These are phyloP conservation scores for Mytilinidion resinicola DNA, from an alignment of 495 filamentous ascomycete species.

Conservation along the genomic window DNA sequence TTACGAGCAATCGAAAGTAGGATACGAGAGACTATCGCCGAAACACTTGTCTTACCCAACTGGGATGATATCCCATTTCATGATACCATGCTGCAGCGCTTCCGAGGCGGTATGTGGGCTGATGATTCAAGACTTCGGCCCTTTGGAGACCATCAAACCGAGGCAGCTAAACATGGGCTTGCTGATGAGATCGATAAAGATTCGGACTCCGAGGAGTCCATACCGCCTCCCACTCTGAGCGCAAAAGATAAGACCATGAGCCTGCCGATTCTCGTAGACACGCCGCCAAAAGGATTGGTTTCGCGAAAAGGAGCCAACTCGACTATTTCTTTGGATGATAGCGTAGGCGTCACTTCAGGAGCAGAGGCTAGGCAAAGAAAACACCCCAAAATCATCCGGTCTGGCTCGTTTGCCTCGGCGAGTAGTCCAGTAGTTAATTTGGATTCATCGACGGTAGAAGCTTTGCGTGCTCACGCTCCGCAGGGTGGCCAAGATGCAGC, in stretches of 20 bases:
- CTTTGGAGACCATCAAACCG: background rate
- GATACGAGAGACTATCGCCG: slow-evolving; percentile 85
- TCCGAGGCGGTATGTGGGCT: slow-evolving; percentile 86
- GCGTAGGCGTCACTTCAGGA: slow-evolving; percentile 1
- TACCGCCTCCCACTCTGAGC: background rate
- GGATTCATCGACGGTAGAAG: slow-evolving; percentile 56
- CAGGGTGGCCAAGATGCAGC: slow-evolving; percentile 51
- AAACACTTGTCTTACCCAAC: slow-evolving; percentile 87
- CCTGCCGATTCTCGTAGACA: slow-evolving; percentile 8
- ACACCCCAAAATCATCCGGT: slow-evolving; percentile 52
- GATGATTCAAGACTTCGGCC: slow-evolving; percentile 37
- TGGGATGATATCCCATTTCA: slow-evolving; percentile 94
- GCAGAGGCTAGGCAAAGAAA: background rate
- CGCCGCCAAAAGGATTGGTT: background rate
- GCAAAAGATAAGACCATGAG: slow-evolving; percentile 1
- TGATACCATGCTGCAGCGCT: slow-evolving; percentile 64
- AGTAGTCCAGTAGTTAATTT: slow-evolving; percentile 58
- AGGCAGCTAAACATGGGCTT: slow-evolving; percentile 40
- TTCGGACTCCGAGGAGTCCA: slow-evolving; percentile 28
- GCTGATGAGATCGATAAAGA: slow-evolving; percentile 52
- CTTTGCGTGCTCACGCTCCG: slow-evolving; percentile 38
- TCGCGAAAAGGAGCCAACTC: background rate
- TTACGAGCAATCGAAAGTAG: slow-evolving; percentile 88
- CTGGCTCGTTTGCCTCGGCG: slow-evolving; percentile 58
- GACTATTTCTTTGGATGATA: background rate